A percentile compares a stretch with the other conserved stretches of the same genome.
These are phyloP conservation scores for Phascolomyces articulosus DNA, from an alignment of 371 early-diverging fungal species.

Conservation along the genomic window DNA sequence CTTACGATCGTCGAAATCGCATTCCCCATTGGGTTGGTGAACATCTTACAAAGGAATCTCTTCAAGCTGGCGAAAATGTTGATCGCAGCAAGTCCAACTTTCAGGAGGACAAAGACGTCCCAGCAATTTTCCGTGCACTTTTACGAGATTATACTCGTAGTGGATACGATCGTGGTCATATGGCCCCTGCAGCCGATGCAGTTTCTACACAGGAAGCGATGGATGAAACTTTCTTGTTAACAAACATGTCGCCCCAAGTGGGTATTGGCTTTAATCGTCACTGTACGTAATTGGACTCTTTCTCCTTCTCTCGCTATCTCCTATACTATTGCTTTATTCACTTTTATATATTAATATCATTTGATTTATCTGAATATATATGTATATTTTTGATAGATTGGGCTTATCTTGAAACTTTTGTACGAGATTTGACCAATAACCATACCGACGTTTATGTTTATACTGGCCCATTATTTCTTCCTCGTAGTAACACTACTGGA, in stretches of 20 bases:
- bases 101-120: constrained; percentile 62
- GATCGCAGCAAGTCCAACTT: constrained; percentile 66
- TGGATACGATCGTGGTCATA: constrained; percentile 85
- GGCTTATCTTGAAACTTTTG: constrained; percentile 77
- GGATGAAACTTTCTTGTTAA: constrained; percentile 76
- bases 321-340: too few species aligned
- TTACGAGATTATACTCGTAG: constrained; percentile 69
- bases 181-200: constrained; percentile 81
- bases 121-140: constrained; percentile 61
- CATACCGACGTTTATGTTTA: constrained; percentile 77
- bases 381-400: too few species aligned
- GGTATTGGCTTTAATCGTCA: constrained; percentile 83
- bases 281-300: too few species aligned
- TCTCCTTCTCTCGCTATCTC: not conserved
- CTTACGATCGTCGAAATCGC: constrained; percentile 73
- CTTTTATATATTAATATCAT: not conserved
- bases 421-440: constrained; percentile 60
- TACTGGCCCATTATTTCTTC: constrained; percentile 81
- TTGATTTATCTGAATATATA: too few species aligned
- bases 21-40: constrained; percentile 85
- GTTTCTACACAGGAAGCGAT: constrained; percentile 62
- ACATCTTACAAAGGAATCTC: constrained; percentile 69
- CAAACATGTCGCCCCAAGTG: constrained; percentile 83
- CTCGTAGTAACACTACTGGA: constrained; percentile 18
- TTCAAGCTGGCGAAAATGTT: constrained; percentile 53